Evolutionary conservation across 1,284 basidiomycete genomes (phyloP), one percentile per base, ranked within the genome.

Genomic region (Ustilago hordei): DNA sequence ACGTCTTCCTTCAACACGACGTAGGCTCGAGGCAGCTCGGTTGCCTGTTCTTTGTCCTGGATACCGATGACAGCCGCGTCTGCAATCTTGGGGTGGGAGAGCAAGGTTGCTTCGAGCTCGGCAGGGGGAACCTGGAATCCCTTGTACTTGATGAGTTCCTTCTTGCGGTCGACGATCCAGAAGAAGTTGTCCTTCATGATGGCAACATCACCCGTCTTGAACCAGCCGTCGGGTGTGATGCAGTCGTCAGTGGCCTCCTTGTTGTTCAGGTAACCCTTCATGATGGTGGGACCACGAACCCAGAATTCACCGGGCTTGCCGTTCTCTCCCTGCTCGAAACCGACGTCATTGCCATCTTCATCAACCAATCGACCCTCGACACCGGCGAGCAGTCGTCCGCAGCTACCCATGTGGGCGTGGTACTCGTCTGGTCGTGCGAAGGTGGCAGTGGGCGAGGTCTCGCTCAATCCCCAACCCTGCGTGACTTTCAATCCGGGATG

Each of bases 281-380:
- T 80, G 54, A 79, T 63, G 9, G 68, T 69, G 0, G 68, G 68
- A 0, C 69, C 70, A 9, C 69, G 66, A 4, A 81, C 72, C 68
- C 70, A 74, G 50, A 82, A 69, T 53, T 82, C 79, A 34, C 80
- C 80, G 7, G 80, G 79, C 39, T 81, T 79, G 66, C 75, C 90
- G 2, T 89, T 88, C 52, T 89, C 87, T 17, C 88, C 90, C 72
- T 89, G 88, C 4, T 83, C 71, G 60, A 68, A 87, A 88, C 28
- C 74, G 8, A 84, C 79, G 38, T 84, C 80, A 45, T 78, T 64
- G 39, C 83, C 84, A 19, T 89, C 91, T 0, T 81, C 75, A 38
- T 90, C 87, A 19, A 96, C 91, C 15, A 98, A 86, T 8, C 93
- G 89, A 0, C 91, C 91, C 82, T 95, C 90, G 34, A 95, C 89